A percentile compares a stretch with the other conserved stretches of the same genome.
Conservation (phyloP, 176 grass and related monocot genomes). For the Aegilops umbellulata region DNA sequence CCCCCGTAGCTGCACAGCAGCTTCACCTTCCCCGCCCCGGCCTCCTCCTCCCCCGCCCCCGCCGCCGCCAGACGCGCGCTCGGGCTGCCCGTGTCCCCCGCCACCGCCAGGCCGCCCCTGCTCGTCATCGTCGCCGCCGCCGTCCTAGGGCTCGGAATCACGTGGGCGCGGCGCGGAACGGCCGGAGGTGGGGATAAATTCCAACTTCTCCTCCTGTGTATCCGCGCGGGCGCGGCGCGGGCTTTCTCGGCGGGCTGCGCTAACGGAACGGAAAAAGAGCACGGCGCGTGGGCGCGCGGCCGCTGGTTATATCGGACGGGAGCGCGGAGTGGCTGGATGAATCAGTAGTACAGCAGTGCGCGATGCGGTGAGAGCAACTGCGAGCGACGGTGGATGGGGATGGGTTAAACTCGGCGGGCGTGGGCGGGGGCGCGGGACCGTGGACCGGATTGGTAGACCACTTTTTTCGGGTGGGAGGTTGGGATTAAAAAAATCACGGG, state of each 20-base stretch:
- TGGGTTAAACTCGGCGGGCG: not conserved
- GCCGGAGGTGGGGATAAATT: constrained; percentile 3
- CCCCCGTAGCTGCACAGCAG: constrained; percentile 87
- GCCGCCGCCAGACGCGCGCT: constrained; percentile 8
- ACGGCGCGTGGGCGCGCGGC: not conserved
- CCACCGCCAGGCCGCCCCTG: too few species aligned
- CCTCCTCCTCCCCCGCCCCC: constrained; percentile 18
- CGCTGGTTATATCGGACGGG: not conserved
- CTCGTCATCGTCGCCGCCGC: not conserved
- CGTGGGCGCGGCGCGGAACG: not conserved
- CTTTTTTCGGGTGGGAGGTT: too few species aligned
- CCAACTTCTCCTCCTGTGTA: not conserved
- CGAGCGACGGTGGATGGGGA: not conserved
- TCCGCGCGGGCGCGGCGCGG: not conserved
- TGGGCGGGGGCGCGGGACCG: too few species aligned
- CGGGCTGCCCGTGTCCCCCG: constrained; percentile 39
- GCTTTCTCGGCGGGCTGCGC: not conserved
- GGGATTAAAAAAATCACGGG: too few species aligned
- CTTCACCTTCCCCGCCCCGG: constrained; percentile 46
- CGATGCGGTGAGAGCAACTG: not conserved
- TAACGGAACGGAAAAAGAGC: too few species aligned
- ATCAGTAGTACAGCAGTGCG: not conserved
- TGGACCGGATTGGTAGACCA: not conserved
- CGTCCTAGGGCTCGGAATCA: not conserved
- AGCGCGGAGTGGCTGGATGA: not conserved